Conservation (phyloP, 495 filamentous ascomycete genomes). For the Penicillium maclennaniae region DNA sequence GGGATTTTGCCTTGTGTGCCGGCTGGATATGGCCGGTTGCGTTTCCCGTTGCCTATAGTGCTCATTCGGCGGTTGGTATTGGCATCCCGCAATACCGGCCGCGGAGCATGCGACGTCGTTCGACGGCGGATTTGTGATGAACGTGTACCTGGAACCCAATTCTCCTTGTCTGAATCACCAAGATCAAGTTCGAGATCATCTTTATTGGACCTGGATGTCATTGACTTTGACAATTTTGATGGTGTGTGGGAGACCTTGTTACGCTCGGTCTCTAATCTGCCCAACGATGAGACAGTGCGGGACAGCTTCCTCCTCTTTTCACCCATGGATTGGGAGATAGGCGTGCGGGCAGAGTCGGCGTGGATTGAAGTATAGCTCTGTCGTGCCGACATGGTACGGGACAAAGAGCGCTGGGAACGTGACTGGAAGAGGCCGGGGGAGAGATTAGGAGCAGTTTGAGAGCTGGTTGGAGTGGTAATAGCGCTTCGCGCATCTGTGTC, state of each 20-base stretch:
- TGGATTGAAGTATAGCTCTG: constrained; percentile 52
- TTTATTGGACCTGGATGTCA: constrained; percentile 24
- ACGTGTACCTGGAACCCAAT: constrained; percentile 66
- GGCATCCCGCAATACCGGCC: constrained; percentile 47
- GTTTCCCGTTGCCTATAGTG: constrained; percentile 31
- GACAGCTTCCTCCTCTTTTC: constrained; percentile 61
- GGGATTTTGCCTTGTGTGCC: constrained; percentile 26
- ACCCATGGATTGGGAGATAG: constrained; percentile 40
- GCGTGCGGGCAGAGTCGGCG: constrained; percentile 42
- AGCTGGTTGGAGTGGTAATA: constrained; percentile 67
- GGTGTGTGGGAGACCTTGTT: constrained; percentile 17
- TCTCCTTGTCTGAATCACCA: constrained; percentile 91
- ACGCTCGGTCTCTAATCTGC: constrained; percentile 54
- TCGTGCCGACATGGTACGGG: constrained; percentile 38
- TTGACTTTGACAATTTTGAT: constrained; percentile 26
- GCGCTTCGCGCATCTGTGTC: constrained; percentile 69
- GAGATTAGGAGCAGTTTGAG: constrained; percentile 64
- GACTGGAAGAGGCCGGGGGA: constrained; percentile 72
- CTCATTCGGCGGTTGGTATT: constrained; percentile 28
- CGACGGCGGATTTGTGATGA: constrained; percentile 37
- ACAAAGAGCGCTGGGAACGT: constrained; percentile 47
- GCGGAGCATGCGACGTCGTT: constrained; percentile 30
- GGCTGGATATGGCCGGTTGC: constrained; percentile 32
- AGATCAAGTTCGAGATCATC: constrained; percentile 40
- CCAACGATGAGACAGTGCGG: constrained; percentile 63